Base-by-base conservation (phyloP, 2,329 filamentous ascomycete species). In the Penicillium sp. region DNA sequence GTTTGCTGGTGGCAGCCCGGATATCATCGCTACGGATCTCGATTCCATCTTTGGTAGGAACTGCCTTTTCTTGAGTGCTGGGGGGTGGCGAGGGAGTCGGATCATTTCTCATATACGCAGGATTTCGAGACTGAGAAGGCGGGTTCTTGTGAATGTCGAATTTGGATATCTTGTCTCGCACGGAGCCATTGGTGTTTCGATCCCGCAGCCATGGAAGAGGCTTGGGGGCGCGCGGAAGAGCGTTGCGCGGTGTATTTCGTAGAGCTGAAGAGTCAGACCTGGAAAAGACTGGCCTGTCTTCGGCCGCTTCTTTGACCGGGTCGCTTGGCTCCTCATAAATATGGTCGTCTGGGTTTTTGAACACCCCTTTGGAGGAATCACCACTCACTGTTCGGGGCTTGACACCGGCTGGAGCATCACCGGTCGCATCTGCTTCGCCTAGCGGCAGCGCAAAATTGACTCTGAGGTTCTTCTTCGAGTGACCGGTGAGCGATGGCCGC, bases 1-100 rank as follows among this genome's bases (percentile, higher is more conserved):
- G 84, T 79, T 94, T 94, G 68, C 86, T 93, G 6, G 91, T 97
- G 39, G 91, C 91, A 52, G 86, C 81, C 44, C 87, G 81, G 51
- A 97, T 93, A 45, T 97, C 91, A 35, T 95, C 84, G 57, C 86
- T 74, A 53, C 90, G 80, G 48, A 95, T 81, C 65, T 96, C 90
- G 49, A 87, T 76, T 14, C 86, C 88, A 57, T 93, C 81, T 67
- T 86, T 89, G 50, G 74, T 83, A 30, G 77, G 78, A 26, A 75
- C 69, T 5, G 72, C 67, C 5, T 67, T 60, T 15, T 60, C 54
- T 35, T 59, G 47, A 41, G 34, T 36, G 33, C 31, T 40, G 14
- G 51, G 33, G 23, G 51, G 53, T 36, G 55, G 49, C n/a, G 58
- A 56, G 28, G 62, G 63, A 10, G 65, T 53, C 3, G 72, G 60